Evolutionary conservation across 345 rosid species (phyloP).

Genomic region (Atalantia buxifolia): DNA sequence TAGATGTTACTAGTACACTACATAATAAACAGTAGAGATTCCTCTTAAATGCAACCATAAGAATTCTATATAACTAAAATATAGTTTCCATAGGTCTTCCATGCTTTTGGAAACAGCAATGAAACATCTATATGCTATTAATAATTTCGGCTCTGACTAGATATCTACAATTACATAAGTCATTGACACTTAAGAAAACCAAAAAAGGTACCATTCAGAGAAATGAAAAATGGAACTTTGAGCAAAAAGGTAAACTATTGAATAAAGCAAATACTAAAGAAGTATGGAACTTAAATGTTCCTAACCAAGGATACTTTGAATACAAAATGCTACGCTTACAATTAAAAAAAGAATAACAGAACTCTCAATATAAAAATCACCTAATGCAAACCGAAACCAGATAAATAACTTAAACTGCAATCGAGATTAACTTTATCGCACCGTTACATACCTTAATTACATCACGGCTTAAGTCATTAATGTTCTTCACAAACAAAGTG

Average conservation of each 20-base stretch:
- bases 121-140: not conserved
- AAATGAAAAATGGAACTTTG: not conserved
- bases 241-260: not conserved
- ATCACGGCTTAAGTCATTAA: constrained; percentile 78
- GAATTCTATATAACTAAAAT: not conserved
- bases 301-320: not conserved
- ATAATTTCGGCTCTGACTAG: not conserved
- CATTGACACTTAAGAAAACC: not conserved
- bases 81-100: not conserved
- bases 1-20: not conserved
- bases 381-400: not conserved
- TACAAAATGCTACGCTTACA: not conserved
- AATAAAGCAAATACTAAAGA: not conserved
- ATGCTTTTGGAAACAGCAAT: not conserved
- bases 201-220: not conserved
- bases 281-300: not conserved
- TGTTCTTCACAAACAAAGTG: constrained; percentile 49
- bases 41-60: not conserved
- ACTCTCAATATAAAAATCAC: not conserved
- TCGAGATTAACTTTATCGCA: not conserved
- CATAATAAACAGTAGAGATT: not conserved
- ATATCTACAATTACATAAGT: not conserved
- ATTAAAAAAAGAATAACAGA: not conserved
- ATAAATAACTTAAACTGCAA: not conserved
- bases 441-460: constrained; percentile 68